Evolutionary conservation across 192 early-diverging fungal species (phyloP), one percentile per base, ranked within the genome.

Genomic region (Powellomyces hirtus): DNA sequence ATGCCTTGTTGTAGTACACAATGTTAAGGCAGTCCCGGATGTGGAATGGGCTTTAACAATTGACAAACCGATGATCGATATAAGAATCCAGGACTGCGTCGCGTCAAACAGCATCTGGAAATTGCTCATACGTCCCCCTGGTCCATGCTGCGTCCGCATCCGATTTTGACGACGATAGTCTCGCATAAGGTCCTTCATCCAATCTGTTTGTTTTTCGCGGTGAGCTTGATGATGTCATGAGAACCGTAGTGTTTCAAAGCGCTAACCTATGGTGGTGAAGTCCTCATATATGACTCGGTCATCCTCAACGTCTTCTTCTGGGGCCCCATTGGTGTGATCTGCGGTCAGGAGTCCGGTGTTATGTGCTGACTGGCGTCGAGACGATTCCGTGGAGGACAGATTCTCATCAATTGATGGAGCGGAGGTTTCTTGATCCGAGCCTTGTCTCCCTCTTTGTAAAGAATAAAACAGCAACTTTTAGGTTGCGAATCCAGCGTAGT

Each of bases 51-150:
- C 11, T 35, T n/a, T n/a, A n/a, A n/a, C n/a, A n/a, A n/a, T 35
- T 16, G n/a, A 66, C 79, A 73, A 80, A 71, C 92, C 92, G n/a
- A 91, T 89, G 10, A 91, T 62, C 4, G 86, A 81, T 1, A 95
- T 83, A 7, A 98, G 88, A 46, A 93, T 78, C 96, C 94, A 96
- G 1, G 91, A 82, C 75, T 94, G 91, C 27, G 82, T 76, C 20
- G 89, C 80, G 55, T 95, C 90, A 72, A 77, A 70, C 26, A 73
- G 22, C 1, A 26, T 24, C 8, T 66, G 34, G n/a, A 75, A 6
- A 1, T 46, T 30, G n/a, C 60, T 4, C 29, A 33, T 31, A 8
- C 44, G 22, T 64, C 64, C 62, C 31, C 59, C 64, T 14, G 49
- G 36, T 24, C 56, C 31, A 8, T 38, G 42, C 18, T 30, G 29